Conservation (phyloP, 1,139 yeast species). For the Kodamaea sp. region DNA sequence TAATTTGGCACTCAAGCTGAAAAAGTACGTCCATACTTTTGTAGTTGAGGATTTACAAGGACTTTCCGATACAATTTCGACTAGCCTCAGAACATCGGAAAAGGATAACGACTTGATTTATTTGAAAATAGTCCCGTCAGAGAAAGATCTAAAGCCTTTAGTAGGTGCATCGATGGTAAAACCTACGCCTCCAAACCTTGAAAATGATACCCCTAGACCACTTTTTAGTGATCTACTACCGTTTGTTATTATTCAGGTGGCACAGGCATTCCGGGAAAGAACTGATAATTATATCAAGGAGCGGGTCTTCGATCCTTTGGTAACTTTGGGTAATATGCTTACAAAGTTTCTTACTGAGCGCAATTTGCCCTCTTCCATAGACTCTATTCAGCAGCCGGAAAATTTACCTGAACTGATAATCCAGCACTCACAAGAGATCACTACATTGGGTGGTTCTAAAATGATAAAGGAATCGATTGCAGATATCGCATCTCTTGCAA, state of each 20-base stretch:
- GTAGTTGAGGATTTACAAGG: slow-evolving; percentile 53
- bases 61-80: slow-evolving; percentile 44
- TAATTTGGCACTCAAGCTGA: slow-evolving; percentile 38
- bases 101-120: slow-evolving; percentile 82
- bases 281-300: slow-evolving; percentile 56
- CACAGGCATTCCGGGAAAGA: slow-evolving; percentile 69
- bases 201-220: slow-evolving; percentile 22
- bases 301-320: slow-evolving; percentile 53
- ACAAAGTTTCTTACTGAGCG: slow-evolving; percentile 45
- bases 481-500: slow-evolving; percentile 46
- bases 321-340: slow-evolving; percentile 49
- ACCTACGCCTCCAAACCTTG: slow-evolving; percentile 41
- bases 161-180: slow-evolving; percentile 59
- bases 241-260: slow-evolving; percentile 61
- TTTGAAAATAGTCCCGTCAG: slow-evolving; percentile 60
- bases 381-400: slow-evolving; percentile 63
- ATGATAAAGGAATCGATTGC: slow-evolving; percentile 43
- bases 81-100: slow-evolving; percentile 57
- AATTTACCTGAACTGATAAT: slow-evolving; percentile 59
- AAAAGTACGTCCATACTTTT: slow-evolving; percentile 43
- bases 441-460: slow-evolving; percentile 54
- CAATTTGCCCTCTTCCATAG: slow-evolving; percentile 63
- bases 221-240: slow-evolving; percentile 67
- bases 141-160: slow-evolving; percentile 42
- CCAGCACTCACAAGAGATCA: slow-evolving; percentile 56